Evolutionary conservation across 1,284 basidiomycete genomes (phyloP), one percentile per base, ranked within the genome.

Genomic region (Trichosporon inkin): DNA sequence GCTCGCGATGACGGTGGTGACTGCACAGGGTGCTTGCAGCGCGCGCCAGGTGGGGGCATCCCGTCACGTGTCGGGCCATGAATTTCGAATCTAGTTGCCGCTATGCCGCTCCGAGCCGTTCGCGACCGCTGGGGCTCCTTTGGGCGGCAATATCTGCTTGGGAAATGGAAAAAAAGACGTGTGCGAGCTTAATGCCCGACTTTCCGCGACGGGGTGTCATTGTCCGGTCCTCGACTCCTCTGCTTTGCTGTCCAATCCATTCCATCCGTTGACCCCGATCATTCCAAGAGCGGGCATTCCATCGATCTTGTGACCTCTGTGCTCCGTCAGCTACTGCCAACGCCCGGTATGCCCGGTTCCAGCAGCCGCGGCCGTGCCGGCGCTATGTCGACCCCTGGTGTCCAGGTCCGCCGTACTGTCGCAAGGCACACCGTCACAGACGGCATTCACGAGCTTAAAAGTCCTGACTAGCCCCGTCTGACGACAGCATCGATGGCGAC

Each of bases 71-170:
- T 16, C 44, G 44, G 44, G 16, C 24, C 24, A 28, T n/a, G 44
- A 49, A 49, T 49, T 49, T 49, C 44, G 44, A 49, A 49, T 49
- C 44, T 24, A 49, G 44, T 49, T 49, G 44, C 44, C 44, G 44
- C 44, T 49, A 28, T 49, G 44, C 44, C 44, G 44, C 44, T 49
- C 44, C 44, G 44, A 24, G 24, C 44, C 44, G 44, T 49, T 49
- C 24, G 44, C 44, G n/a, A 14, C 24, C 24, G 44, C 44, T 49
- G 44, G 44, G 44, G 44, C 22, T 49, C 44, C 44, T 49, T 24
- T 22, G 44, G 22, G 22, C 44, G 44, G 44, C 44, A 49, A 49
- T n/a, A n/a, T 49, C 44, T 49, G 14, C 44, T 49, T 49, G 22
- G n/a, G 44, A 32, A 49, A 49, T 49, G 44, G 44, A 49, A 49